phyloP scores from a whole-genome alignment of 192 early-diverging fungal genomes.

The Entophlyctis luteolus region DNA sequence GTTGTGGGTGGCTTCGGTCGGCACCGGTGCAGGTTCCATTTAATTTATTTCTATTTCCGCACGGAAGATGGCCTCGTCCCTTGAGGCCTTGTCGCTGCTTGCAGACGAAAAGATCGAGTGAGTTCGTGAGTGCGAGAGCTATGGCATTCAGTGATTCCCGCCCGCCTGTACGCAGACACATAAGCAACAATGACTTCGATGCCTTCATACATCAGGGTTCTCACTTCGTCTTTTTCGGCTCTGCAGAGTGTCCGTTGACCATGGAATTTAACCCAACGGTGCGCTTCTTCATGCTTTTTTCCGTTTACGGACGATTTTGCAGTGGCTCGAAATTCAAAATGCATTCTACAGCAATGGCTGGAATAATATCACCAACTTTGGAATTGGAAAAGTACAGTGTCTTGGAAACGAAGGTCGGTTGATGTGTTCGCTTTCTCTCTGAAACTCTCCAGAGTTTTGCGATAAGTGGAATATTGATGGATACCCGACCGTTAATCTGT shows the following conservation, averaged over 20 bases:
- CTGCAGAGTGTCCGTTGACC: slow-evolving; percentile 7
- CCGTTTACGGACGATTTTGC: not conserved
- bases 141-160: not conserved
- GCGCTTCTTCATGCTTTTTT: not conserved
- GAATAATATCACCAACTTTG: slow-evolving; percentile 7
- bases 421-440: not conserved
- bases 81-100: too few species aligned
- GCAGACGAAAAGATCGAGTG: not conserved
- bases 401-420: not conserved
- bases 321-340: slow-evolving; percentile 2
- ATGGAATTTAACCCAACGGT: slow-evolving; percentile 12
- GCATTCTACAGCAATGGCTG: not conserved
- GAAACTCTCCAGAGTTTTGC: not conserved
- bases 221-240: slow-evolving; percentile 10
- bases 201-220: not conserved
- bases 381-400: slow-evolving; percentile 8
- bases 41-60: too few species aligned
- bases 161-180: not conserved
- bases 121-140: not conserved
- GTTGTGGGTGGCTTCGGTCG: too few species aligned
- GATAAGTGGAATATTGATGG: not conserved
- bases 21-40: too few species aligned
- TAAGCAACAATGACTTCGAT: not conserved
- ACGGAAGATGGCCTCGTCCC: too few species aligned
- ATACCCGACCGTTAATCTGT: slow-evolving; percentile 17